Evolutionary conservation across 768 basidiomycete species (phyloP).

Genomic region (Roridomyces roridus): DNA sequence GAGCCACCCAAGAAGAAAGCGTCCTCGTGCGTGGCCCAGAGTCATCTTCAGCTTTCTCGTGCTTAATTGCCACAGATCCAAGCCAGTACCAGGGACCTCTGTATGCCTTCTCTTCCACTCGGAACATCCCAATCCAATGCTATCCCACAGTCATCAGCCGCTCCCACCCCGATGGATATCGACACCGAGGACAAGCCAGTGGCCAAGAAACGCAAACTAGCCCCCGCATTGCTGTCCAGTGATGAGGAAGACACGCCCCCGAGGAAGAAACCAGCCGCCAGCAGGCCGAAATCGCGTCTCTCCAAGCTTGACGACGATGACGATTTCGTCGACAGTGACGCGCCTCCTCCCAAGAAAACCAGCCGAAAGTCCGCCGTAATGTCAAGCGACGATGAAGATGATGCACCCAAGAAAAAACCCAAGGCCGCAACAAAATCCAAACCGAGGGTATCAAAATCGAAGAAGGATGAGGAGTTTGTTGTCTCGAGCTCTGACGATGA

Average conservation of each 20-base stretch:
- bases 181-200: conserved; percentile 32
- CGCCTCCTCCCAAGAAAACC: conserved; percentile 9
- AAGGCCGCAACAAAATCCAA: conserved; percentile 29
- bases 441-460: conserved; percentile 24
- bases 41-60: not conserved
- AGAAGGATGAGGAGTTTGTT: conserved; percentile 40
- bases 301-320: not conserved
- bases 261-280: conserved; percentile 28
- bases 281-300: conserved; percentile 8
- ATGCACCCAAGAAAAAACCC: conserved; percentile 34
- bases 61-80: not conserved
- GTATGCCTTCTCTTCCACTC: not conserved
- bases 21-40: not conserved
- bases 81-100: not conserved
- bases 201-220: conserved; percentile 39
- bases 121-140: conserved; percentile 1
- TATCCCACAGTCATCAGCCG: conserved; percentile 1
- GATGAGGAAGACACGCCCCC: conserved; percentile 41
- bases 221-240: conserved; percentile 38
- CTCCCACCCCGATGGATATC: conserved; percentile 24
- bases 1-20: conserved; percentile 1
- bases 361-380: conserved; percentile 11
- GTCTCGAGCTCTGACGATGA: conserved; percentile 33
- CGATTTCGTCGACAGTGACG: conserved; percentile 24
- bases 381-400: conserved; percentile 27